These are phyloP conservation scores for Talaromyces marneffei DNA, from an alignment of 2,329 filamentous ascomycete genomes.

Conservation along the genomic window DNA sequence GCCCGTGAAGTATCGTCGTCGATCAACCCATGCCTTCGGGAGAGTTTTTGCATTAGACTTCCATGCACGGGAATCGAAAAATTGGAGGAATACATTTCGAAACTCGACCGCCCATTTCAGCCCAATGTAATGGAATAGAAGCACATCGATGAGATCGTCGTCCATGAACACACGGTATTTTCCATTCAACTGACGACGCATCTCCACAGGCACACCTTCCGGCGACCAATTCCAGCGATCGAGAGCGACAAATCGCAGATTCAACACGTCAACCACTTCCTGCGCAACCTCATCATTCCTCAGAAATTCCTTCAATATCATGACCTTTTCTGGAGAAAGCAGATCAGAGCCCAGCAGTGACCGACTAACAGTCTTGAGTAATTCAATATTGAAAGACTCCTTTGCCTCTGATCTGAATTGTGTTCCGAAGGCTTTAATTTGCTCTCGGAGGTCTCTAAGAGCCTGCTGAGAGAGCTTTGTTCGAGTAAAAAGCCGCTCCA, in stretches of 20 bases:
- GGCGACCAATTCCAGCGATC: constrained; percentile 50
- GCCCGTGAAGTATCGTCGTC: constrained; percentile 43
- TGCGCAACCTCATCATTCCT: constrained; percentile 45
- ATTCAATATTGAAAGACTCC: constrained; percentile 37
- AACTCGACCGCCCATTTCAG: constrained; percentile 47
- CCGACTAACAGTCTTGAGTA: constrained; percentile 43
- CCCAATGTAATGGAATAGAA: constrained; percentile 52
- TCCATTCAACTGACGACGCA: constrained; percentile 51
- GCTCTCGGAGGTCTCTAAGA: constrained; percentile 38
- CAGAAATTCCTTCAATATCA: constrained; percentile 47
- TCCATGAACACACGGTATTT: constrained; percentile 57
- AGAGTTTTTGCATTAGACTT: constrained; percentile 28
- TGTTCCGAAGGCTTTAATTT: constrained; percentile 35
- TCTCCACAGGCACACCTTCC: constrained; percentile 42
- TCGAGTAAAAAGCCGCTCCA: constrained; percentile 47
- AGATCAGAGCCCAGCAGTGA: constrained; percentile 48
- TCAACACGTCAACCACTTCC: constrained; percentile 54
- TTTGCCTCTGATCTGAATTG: constrained; percentile 22
- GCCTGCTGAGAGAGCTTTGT: constrained; percentile 37
- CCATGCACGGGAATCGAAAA: constrained; percentile 41
- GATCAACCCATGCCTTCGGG: constrained; percentile 35
- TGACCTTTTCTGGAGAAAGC: constrained; percentile 48
- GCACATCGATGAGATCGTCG: constrained; percentile 52
- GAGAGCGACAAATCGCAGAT: constrained; percentile 49
- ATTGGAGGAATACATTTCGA: constrained; percentile 35